Percentiles rank a stretch among this genome's conserved stretches.
These are phyloP conservation scores for Penicillium hesseltinei DNA, from an alignment of 2,329 filamentous ascomycete genomes.

Conservation along the genomic window DNA sequence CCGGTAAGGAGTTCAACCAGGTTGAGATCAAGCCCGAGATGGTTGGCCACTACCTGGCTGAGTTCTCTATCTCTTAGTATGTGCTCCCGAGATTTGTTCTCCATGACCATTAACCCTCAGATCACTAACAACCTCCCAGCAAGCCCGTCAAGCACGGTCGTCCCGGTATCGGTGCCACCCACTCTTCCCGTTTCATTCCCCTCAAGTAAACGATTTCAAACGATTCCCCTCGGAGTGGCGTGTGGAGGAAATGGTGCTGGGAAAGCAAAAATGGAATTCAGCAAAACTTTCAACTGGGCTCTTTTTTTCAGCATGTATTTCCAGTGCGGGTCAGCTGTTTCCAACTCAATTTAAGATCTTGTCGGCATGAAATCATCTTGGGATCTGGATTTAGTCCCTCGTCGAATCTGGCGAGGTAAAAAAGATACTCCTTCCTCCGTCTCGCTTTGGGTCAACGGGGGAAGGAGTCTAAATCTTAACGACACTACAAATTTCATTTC, in stretches of 20 bases:
- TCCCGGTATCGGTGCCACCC: conserved; percentile 99
- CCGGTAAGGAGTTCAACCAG: conserved; percentile 99
- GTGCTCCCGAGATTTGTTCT: conserved; percentile 43
- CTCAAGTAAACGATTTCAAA: conserved; percentile 75
- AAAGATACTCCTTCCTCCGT: conserved; percentile 14
- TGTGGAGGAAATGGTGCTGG: conserved; percentile 39
- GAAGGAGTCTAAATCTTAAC: conserved; percentile 45
- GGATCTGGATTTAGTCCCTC: conserved; percentile 28
- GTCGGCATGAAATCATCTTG: conserved; percentile 33
- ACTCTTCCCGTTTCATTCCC: conserved; percentile 99
- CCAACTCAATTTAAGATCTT: conserved; percentile 43
- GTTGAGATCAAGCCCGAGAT: conserved; percentile 99
- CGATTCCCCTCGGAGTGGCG: conserved; percentile 40
- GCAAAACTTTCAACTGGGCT: conserved; percentile 30
- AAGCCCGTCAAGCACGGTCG: conserved; percentile 99
- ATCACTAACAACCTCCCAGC: conserved; percentile 62
- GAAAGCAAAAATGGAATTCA: conserved; percentile 36
- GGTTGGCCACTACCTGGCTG: conserved; percentile 98
- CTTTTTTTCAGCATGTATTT: conserved; percentile 41
- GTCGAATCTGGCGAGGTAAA: conserved; percentile 48
- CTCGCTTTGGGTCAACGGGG: conserved; percentile 23
- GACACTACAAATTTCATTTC: conserved; percentile 21
- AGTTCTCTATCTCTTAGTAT: conserved; percentile 99
- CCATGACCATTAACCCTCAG: not conserved
- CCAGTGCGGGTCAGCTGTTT: conserved; percentile 41